phyloP scores from a whole-genome alignment of 2,329 filamentous ascomycete species.

The Phialocephala sp. region DNA sequence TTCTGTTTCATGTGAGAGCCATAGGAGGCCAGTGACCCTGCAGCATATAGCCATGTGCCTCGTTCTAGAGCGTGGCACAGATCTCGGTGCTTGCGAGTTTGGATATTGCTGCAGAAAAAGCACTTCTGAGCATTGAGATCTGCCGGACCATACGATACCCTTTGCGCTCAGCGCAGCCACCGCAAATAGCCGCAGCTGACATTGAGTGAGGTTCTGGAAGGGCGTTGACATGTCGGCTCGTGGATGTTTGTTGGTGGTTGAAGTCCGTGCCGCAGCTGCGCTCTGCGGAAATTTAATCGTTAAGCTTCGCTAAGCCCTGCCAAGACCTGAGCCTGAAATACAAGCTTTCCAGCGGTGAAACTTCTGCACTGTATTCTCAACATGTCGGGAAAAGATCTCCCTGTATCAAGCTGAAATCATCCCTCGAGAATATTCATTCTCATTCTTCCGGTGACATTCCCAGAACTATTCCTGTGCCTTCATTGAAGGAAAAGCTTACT shows the following conservation, averaged over 20 bases:
- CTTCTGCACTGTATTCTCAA: too few species aligned
- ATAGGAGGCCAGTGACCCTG: constrained; percentile 7
- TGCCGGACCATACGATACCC: not conserved
- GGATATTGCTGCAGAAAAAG: not conserved
- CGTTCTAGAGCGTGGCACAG: constrained; percentile 8
- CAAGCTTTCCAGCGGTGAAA: too few species aligned
- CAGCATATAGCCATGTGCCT: constrained; percentile 7
- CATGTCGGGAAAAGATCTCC: too few species aligned
- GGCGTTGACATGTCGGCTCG: not conserved
- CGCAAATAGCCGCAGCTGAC: not conserved
- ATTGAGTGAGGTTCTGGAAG: not conserved
- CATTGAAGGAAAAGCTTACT: not conserved
- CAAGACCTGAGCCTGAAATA: not conserved
- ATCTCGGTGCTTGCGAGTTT: not conserved
- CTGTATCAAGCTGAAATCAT: too few species aligned
- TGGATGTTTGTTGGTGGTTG: not conserved
- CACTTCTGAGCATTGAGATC: not conserved
- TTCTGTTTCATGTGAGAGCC: constrained; percentile 3
- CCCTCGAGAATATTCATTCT: not conserved
- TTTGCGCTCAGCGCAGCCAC: not conserved
- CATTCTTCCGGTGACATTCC: not conserved
- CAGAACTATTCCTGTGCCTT: not conserved
- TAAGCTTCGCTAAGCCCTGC: constrained; percentile 1
- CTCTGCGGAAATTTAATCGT: not conserved
- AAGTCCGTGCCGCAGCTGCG: not conserved